Evolutionary conservation across 1,139 yeast species (phyloP).

Genomic region (Candida anutae): DNA sequence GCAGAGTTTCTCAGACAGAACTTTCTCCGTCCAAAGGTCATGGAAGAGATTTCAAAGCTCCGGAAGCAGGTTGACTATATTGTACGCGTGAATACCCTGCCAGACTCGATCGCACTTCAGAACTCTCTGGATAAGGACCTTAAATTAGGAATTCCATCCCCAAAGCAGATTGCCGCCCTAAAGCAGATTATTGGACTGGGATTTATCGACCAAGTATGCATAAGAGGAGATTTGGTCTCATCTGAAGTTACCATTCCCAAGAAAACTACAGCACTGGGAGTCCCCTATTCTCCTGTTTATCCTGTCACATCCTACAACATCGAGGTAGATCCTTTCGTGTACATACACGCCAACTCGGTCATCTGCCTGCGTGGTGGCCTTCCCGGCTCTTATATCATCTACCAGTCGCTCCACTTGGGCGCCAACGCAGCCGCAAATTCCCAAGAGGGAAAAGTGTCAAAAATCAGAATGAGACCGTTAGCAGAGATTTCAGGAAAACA

Average conservation of each 20-base stretch:
- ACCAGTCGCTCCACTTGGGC: slow-evolving; percentile 50
- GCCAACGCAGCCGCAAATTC: slow-evolving; percentile 29
- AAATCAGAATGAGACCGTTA: slow-evolving; percentile 65
- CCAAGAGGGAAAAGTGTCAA: slow-evolving; percentile 24
- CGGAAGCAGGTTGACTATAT: slow-evolving; percentile 73
- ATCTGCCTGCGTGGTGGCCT: slow-evolving; percentile 44
- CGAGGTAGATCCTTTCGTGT: slow-evolving; percentile 48
- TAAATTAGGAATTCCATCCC: slow-evolving; percentile 62
- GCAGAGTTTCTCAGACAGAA: slow-evolving; percentile 45
- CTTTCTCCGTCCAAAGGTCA: slow-evolving; percentile 59
- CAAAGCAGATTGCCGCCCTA: slow-evolving; percentile 63
- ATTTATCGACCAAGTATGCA: slow-evolving; percentile 83
- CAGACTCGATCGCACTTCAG: slow-evolving; percentile 47
- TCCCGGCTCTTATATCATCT: slow-evolving; percentile 75
- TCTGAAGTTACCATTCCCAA: slow-evolving; percentile 53
- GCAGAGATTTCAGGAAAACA: slow-evolving; percentile 73
- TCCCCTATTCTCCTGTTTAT: slow-evolving; percentile 70
- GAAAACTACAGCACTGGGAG: slow-evolving; percentile 49
- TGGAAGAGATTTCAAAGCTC: slow-evolving; percentile 81
- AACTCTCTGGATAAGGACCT: slow-evolving; percentile 37
- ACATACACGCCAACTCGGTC: slow-evolving; percentile 73
- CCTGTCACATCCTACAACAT: slow-evolving; percentile 36
- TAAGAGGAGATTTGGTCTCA: slow-evolving; percentile 72
- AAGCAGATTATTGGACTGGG: slow-evolving; percentile 94
- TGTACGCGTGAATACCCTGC: slow-evolving; percentile 56